Evolutionary conservation across 2,329 filamentous ascomycete genomes (phyloP).

Genomic region (Westerdykella ornata): DNA sequence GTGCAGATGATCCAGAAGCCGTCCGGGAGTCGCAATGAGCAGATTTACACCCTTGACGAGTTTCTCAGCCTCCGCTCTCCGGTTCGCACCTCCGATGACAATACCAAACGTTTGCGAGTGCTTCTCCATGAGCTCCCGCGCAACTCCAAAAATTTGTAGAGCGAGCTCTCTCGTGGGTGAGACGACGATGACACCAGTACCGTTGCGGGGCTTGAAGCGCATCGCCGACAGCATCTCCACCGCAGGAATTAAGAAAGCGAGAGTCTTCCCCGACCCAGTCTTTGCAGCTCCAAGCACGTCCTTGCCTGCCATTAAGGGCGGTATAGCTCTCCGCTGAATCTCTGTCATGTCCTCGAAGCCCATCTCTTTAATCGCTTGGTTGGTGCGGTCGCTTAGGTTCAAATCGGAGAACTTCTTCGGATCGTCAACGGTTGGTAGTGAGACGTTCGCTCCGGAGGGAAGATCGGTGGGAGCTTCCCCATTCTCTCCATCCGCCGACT

Average conservation of each 20-base stretch:
- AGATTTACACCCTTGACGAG: conserved; percentile 90
- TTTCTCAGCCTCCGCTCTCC: conserved; percentile 87
- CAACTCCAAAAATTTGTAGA: conserved; percentile 92
- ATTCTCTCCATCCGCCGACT: conserved; percentile 26
- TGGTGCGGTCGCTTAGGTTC: conserved; percentile 79
- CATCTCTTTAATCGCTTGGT: conserved; percentile 85
- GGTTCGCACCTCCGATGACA: conserved; percentile 90
- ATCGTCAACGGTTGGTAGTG: conserved; percentile 55
- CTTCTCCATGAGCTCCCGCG: conserved; percentile 82
- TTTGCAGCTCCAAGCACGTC: conserved; percentile 94
- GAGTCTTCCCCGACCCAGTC: conserved; percentile 91
- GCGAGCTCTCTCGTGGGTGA: conserved; percentile 91
- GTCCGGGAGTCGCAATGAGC: conserved; percentile 85
- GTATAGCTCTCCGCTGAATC: conserved; percentile 82
- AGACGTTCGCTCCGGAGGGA: conserved; percentile 50
- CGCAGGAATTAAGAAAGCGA: conserved; percentile 89
- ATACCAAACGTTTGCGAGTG: conserved; percentile 96
- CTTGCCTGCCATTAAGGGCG: conserved; percentile 77
- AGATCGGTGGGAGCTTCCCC: conserved; percentile 42
- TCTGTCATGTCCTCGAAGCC: conserved; percentile 93
- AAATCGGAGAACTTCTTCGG: conserved; percentile 72
- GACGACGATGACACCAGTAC: conserved; percentile 82
- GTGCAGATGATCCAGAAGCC: conserved; percentile 87
- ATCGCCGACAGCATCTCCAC: conserved; percentile 87
- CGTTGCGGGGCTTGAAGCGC: conserved; percentile 91